Evolutionary conservation across 2,329 filamentous ascomycete genomes (phyloP).

Genomic region (Thermothelomyces thermophilus): DNA sequence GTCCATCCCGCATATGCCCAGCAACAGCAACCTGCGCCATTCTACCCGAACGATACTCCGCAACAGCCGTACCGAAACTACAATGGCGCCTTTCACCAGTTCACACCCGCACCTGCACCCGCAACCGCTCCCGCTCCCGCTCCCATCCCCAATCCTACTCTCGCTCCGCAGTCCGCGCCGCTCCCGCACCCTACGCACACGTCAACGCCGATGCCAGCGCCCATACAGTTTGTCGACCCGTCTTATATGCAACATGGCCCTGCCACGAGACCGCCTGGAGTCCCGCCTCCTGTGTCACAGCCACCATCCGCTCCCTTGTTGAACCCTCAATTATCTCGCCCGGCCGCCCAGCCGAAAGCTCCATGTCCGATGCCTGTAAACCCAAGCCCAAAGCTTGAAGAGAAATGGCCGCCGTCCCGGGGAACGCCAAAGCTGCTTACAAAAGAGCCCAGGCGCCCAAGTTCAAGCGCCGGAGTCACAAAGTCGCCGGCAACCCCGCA

Average conservation of each 20-base stretch:
- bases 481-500: conserved; percentile 34
- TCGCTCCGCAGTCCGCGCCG: conserved; percentile 1
- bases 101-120: neutral
- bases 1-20: conserved; percentile 23
- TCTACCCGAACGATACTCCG: conserved; percentile 22
- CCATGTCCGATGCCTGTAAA: conserved; percentile 12
- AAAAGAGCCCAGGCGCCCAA: conserved; percentile 22
- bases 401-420: conserved; percentile 16
- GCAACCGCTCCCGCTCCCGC: too few relatives aligned
- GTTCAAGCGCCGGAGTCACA: conserved; percentile 23
- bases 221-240: conserved; percentile 28
- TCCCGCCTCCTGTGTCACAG: conserved; percentile 19
- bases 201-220: conserved; percentile 17
- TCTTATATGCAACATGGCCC: conserved; percentile 22
- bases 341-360: conserved; percentile 12
- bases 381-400: conserved; percentile 17
- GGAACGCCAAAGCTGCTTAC: conserved; percentile 14
- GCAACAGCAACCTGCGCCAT: conserved; percentile 18
- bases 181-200: conserved; percentile 3
- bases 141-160: neutral
- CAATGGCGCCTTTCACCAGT: conserved; percentile 24
- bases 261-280: conserved; percentile 15
- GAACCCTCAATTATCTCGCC: conserved; percentile 16
- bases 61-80: conserved; percentile 17
- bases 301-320: conserved; percentile 25